Evolutionary conservation across 2,329 filamentous ascomycete genomes (phyloP).

Genomic region (Plectosphaerella plurivora): DNA sequence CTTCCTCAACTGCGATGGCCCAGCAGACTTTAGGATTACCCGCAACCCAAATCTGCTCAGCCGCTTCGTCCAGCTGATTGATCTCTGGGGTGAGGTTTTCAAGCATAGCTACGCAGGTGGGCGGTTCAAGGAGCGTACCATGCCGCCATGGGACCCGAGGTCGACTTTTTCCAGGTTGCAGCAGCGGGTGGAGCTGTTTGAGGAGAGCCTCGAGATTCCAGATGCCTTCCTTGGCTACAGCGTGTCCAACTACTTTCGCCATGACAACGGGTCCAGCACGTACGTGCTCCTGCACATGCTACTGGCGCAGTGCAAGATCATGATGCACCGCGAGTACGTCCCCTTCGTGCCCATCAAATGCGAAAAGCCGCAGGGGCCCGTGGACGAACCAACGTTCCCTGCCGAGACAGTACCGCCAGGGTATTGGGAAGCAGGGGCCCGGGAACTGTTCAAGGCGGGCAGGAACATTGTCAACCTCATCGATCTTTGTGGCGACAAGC

Average conservation of each 20-base stretch:
- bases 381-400: constrained; percentile 54
- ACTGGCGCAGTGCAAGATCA: constrained; percentile 60
- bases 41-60: constrained; percentile 33
- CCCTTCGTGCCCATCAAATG: constrained; percentile 61
- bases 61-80: constrained; percentile 53
- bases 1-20: constrained; percentile 30
- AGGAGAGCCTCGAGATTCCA: constrained; percentile 19
- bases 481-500: constrained; percentile 53
- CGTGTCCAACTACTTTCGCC: constrained; percentile 60
- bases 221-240: constrained; percentile 39
- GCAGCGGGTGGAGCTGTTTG: constrained; percentile 47
- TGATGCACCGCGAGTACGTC: constrained; percentile 65
- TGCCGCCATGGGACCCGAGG: constrained; percentile 54
- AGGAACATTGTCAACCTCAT: constrained; percentile 62
- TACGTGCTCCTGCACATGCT: constrained; percentile 66
- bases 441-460: constrained; percentile 58
- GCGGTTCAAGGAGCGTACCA: constrained; percentile 39
- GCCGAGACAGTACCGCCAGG: constrained; percentile 40
- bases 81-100: constrained; percentile 56
- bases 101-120: constrained; percentile 49
- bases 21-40: constrained; percentile 10
- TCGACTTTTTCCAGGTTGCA: constrained; percentile 52
- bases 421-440: constrained; percentile 61
- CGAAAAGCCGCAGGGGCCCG: constrained; percentile 43
- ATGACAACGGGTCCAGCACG: constrained; percentile 60